Evolutionary conservation across 768 basidiomycete species (phyloP).

Genomic region (Mrakia frigida): DNA sequence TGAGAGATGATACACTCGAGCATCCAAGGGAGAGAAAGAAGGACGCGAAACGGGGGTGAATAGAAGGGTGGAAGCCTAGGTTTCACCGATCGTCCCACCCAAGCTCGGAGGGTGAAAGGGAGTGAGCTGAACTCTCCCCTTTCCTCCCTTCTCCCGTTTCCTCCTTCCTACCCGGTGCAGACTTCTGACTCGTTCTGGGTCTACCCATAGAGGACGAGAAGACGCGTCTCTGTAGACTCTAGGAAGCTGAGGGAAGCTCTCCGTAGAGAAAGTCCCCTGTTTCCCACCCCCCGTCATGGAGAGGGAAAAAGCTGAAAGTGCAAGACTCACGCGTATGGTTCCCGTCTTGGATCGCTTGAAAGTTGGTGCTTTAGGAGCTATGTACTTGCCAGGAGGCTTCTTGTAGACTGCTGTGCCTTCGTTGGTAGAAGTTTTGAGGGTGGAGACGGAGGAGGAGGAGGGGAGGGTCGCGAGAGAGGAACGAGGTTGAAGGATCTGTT

Average conservation of each 20-base stretch:
- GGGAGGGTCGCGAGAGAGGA: neutral
- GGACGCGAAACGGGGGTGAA: neutral
- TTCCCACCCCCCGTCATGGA: neutral
- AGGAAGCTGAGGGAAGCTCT: neutral
- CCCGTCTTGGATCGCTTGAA: slow-evolving; percentile 31
- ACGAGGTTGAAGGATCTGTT: slow-evolving; percentile 18
- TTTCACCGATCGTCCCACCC: neutral
- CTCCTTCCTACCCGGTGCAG: neutral
- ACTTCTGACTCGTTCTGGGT: too few species aligned
- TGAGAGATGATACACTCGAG: neutral
- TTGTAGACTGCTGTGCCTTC: neutral
- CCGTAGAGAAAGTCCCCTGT: neutral
- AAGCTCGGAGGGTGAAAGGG: neutral
- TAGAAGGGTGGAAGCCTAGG: neutral
- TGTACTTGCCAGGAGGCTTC: slow-evolving; percentile 19
- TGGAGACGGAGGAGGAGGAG: neutral
- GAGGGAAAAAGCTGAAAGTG: neutral
- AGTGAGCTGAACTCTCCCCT: neutral
- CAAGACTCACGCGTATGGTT: slow-evolving; percentile 22
- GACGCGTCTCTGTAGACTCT: neutral
- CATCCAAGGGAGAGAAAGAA: neutral
- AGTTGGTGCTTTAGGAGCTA: slow-evolving; percentile 16
- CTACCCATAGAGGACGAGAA: too few species aligned
- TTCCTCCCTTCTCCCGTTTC: neutral
- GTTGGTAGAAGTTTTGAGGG: neutral